Evolutionary conservation across 345 rosid species (phyloP), one percentile per base, ranked within the genome.

Genomic region (Clausena lansium): DNA sequence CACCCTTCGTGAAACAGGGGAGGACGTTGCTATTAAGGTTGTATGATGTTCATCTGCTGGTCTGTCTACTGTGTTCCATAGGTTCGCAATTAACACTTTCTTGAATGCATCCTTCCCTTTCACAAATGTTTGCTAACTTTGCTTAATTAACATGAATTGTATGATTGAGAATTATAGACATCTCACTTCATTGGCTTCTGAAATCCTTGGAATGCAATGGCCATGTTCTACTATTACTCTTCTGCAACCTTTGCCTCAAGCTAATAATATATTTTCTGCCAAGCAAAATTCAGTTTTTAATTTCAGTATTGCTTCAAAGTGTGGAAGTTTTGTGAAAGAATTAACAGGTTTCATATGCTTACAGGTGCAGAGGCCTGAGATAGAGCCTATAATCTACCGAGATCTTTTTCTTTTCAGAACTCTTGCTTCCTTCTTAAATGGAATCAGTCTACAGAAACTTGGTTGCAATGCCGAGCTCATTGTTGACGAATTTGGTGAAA

Each of bases 1-100:
- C 84, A 95, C 99, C 71, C 86, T 95, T 77, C 87, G 89, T 64
- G 86, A 88, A 55, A 84, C 98, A 0, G 99, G 98, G 67, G 99
- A 93, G 79, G 98, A 95, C 77, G 99, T 93, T 82, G 99, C 99
- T 28, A 92, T 95, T 81, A 95, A 95, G 98, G 99, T 95, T 83
- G 83, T 82, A 58, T 74, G 15, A 74, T 28, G 68, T 75, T 78
- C 66, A 67, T 39, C 10, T 61, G 28, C 38, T 50, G 19, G 61
- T 59, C 15, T 28, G 69, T 83, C 45, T 54, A 60, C 50, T 77
- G 22, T 70, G 54, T 58, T 54, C 55, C 27, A 15, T 79, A 27
- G 58, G 24, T 61, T 71, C 13, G 24, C 62, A 39, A 45, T 36
- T 64, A 76, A 30, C 45, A n/a, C 15, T 11, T 3, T 45, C 59